Evolutionary conservation across 257 asterid species (phyloP).

Genomic region (Perilla frutescens): DNA sequence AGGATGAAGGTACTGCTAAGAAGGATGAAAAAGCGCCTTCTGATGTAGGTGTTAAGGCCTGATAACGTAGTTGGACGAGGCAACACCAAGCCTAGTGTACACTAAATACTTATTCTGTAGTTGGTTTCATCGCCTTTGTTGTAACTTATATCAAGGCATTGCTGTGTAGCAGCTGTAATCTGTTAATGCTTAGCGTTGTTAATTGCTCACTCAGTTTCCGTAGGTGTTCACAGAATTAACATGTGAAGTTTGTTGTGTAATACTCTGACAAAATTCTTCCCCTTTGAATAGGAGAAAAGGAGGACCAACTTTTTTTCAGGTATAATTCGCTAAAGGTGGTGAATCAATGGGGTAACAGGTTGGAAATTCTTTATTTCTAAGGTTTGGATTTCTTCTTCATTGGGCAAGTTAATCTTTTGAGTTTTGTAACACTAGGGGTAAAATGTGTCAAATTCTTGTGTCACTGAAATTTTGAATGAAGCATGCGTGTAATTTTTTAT

Average conservation of each 20-base stretch:
- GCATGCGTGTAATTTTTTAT: too few relatives aligned
- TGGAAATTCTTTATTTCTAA: too few relatives aligned
- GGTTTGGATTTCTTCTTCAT: too few relatives aligned
- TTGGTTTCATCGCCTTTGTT: not conserved
- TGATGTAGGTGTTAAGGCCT: slow-evolving; percentile 54
- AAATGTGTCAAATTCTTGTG: too few relatives aligned
- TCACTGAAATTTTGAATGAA: too few relatives aligned
- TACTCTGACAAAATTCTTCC: slow-evolving; percentile 1
- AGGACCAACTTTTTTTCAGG: not conserved
- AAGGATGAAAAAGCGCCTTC: slow-evolving; percentile 48
- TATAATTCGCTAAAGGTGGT: too few relatives aligned
- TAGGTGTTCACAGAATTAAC: slow-evolving; percentile 19
- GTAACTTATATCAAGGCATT: slow-evolving; percentile 3
- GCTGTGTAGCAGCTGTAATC: slow-evolving; percentile 47
- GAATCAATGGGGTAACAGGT: too few relatives aligned
- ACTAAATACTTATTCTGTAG: slow-evolving; percentile 18
- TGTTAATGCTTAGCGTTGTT: slow-evolving; percentile 34
- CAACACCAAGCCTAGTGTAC: slow-evolving; percentile 34
- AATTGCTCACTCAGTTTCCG: slow-evolving; percentile 26
- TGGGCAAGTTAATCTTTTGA: too few relatives aligned
- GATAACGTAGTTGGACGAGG: slow-evolving; percentile 26
- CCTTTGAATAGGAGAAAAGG: slow-evolving; percentile 15
- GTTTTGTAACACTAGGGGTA: too few relatives aligned
- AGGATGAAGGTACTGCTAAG: slow-evolving; percentile 53
- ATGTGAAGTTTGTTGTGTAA: slow-evolving; percentile 31